A percentile compares a stretch with the other conserved stretches of the same genome.
Evolutionary conservation across 768 basidiomycete species (phyloP).

Genomic region (Cyathus striatus): DNA sequence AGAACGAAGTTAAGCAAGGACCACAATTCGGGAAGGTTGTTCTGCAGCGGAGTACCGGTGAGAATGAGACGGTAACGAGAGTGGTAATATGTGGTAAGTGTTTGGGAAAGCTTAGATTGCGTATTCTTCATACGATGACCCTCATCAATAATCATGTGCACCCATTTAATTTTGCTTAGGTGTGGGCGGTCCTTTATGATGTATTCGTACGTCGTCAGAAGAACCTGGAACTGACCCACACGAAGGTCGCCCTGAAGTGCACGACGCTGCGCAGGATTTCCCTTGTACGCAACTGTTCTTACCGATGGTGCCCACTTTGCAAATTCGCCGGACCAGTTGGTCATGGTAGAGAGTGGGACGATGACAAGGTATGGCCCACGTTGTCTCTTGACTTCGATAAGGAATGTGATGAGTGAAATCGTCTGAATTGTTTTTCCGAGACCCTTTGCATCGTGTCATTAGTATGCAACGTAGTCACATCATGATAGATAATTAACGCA

Average conservation of each 20-base stretch:
- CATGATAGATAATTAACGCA: slow-evolving; percentile 19
- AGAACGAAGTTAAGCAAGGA: slow-evolving; percentile 91
- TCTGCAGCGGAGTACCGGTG: slow-evolving; percentile 94
- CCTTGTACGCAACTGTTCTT: slow-evolving; percentile 82
- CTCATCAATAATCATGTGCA: slow-evolving; percentile 98
- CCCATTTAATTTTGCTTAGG: slow-evolving; percentile 88
- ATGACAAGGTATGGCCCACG: slow-evolving; percentile 95
- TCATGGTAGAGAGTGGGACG: slow-evolving; percentile 93
- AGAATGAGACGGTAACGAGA: slow-evolving; percentile 91
- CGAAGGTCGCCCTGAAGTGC: slow-evolving; percentile 75
- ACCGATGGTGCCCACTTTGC: slow-evolving; percentile 94
- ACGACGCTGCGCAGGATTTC: slow-evolving; percentile 80
- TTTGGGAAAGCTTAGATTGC: slow-evolving; percentile 81
- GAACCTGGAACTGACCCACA: slow-evolving; percentile 80
- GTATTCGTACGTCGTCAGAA: slow-evolving; percentile 94
- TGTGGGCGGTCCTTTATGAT: slow-evolving; percentile 95
- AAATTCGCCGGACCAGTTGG: slow-evolving; percentile 96
- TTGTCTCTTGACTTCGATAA: slow-evolving; percentile 87
- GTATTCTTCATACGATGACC: slow-evolving; percentile 99
- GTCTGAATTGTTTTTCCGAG: slow-evolving; percentile 95
- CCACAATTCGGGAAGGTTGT: slow-evolving; percentile 96
- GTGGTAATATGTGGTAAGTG: slow-evolving; percentile 88
- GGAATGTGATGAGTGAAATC: slow-evolving; percentile 91
- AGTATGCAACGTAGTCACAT: slow-evolving; percentile 8
- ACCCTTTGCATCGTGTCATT: slow-evolving; percentile 49